A percentile compares a stretch with the other conserved stretches of the same genome.
Evolutionary conservation across 805 yeast species (phyloP).

Genomic region (Candida easanensis): DNA sequence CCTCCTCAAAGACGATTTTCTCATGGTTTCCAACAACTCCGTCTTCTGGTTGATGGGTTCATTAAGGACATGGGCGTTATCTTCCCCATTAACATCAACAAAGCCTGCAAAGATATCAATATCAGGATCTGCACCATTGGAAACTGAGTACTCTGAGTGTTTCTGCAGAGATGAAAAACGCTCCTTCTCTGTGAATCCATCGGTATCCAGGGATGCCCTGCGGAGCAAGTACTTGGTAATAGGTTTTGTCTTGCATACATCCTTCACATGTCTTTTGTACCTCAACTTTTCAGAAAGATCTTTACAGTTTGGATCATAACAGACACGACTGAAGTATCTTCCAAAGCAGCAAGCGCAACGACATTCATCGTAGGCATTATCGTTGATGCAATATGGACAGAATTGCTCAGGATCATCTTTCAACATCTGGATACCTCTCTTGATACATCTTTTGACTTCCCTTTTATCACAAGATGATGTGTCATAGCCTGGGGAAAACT

Average conservation of each 20-base stretch:
- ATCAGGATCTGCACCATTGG: not conserved
- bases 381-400: conserved; percentile 28
- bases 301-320: conserved; percentile 27
- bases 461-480: conserved; percentile 19
- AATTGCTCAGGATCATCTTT: conserved; percentile 23
- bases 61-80: not conserved
- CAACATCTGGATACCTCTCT: conserved; percentile 21
- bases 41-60: conserved; percentile 12
- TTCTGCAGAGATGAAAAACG: too few species aligned
- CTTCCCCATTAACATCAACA: conserved; percentile 6
- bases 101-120: conserved; percentile 15
- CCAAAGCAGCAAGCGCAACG: conserved; percentile 30
- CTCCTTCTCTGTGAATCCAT: conserved; percentile 1
- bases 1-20: conserved; percentile 16
- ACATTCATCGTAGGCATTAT: conserved; percentile 28
- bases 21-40: conserved; percentile 13
- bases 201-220: conserved; percentile 3
- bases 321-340: conserved; percentile 24
- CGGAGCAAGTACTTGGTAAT: conserved; percentile 11
- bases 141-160: not conserved
- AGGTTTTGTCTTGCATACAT: conserved; percentile 25
- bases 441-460: conserved; percentile 24
- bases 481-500: conserved; percentile 24
- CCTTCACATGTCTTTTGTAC: conserved; percentile 26
- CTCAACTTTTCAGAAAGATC: conserved; percentile 23